Percentiles rank a stretch among this genome's conserved stretches.
Evolutionary conservation across 148 eudicot species (phyloP).

Genomic region (Rhododendron molle): DNA sequence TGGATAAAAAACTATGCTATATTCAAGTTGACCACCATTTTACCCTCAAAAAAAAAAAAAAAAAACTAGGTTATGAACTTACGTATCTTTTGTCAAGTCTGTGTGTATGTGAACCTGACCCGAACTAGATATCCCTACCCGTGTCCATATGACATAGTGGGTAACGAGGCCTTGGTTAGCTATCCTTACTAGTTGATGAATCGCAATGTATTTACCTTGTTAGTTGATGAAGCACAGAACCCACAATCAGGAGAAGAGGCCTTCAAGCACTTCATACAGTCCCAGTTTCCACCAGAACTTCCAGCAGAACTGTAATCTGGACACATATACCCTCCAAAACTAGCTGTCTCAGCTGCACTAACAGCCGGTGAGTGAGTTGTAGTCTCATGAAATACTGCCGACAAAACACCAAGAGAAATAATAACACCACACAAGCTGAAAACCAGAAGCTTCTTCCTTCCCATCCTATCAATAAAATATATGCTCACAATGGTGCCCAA

Average conservation of each 20-base stretch:
- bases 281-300: slow-evolving; percentile 23
- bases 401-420: slow-evolving; percentile 34
- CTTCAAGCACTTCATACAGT: slow-evolving; percentile 49
- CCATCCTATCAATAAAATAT: slow-evolving; percentile 51
- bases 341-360: slow-evolving; percentile 26
- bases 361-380: slow-evolving; percentile 41
- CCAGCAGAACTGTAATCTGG: slow-evolving; percentile 21
- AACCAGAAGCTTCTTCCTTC: slow-evolving; percentile 55
- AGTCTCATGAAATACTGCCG: slow-evolving; percentile 41
- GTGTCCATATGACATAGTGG: not conserved
- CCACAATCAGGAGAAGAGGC: slow-evolving; percentile 35
- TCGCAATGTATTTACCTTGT: slow-evolving; percentile 26
- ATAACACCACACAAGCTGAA: slow-evolving; percentile 47
- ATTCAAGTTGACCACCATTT: not conserved
- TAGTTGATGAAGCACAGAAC: slow-evolving; percentile 37
- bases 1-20: no score
- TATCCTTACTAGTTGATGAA: not conserved
- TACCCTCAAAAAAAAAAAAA: not conserved
- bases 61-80: not conserved
- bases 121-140: not conserved
- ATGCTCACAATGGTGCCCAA: slow-evolving; percentile 56
- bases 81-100: not conserved
- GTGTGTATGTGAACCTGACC: not conserved
- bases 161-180: not conserved
- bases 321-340: slow-evolving; percentile 30